Evolutionary conservation across 768 basidiomycete species (phyloP).

Genomic region (Daedaleopsis sinensis): DNA sequence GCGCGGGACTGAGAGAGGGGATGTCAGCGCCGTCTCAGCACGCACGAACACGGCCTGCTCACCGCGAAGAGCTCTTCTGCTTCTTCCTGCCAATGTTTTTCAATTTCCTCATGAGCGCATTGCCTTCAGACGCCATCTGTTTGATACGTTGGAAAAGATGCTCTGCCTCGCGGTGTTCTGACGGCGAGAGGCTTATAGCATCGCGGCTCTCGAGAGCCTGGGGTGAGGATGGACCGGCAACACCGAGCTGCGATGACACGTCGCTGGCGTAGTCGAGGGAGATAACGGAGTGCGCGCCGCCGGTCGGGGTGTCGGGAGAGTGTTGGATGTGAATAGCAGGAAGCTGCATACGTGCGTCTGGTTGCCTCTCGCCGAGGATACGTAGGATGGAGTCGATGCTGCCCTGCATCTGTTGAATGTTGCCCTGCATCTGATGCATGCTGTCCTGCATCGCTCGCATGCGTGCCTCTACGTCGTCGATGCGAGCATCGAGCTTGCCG

Average conservation of each 20-base stretch:
- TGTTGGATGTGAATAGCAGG: not conserved
- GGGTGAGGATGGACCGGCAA: not conserved
- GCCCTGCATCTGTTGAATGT: too few species aligned
- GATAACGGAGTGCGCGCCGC: not conserved
- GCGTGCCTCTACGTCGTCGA: too few species aligned
- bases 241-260: not conserved
- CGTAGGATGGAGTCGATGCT: too few species aligned
- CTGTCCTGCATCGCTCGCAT: too few species aligned
- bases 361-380: too few species aligned
- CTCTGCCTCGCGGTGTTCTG: not conserved
- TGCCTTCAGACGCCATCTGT: not conserved
- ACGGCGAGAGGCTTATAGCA: not conserved
- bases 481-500: too few species aligned
- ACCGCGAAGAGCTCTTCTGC: not conserved
- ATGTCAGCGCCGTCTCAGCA: too few species aligned
- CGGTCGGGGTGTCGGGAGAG: not conserved
- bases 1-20: too few species aligned
- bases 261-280: not conserved
- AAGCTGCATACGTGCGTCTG: not conserved
- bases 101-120: not conserved
- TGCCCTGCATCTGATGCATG: too few species aligned
- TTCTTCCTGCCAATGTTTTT: too few species aligned
- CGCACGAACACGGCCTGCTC: not conserved
- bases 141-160: not conserved
- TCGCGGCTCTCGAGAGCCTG: not conserved